Conservation (phyloP, 2,329 filamentous ascomycete genomes). For the Penicillium sp. region DNA sequence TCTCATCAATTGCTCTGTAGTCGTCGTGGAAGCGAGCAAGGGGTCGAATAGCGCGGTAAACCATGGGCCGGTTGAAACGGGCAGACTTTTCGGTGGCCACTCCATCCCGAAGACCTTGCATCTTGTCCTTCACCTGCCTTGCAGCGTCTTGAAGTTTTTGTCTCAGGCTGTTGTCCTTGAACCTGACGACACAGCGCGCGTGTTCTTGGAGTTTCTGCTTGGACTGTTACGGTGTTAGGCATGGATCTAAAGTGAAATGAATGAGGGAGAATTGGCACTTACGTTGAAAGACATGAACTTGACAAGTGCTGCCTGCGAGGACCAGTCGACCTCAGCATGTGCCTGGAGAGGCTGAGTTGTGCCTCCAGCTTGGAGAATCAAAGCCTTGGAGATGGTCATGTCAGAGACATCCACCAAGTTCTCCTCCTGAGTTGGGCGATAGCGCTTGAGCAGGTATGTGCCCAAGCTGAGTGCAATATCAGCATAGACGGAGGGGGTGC, state of each 20-base stretch:
- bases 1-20: conserved; percentile 9
- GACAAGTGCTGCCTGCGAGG: not conserved
- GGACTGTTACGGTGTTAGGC: not conserved
- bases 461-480: conserved; percentile 27
- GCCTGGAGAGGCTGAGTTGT: conserved; percentile 19
- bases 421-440: conserved; percentile 5
- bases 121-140: not conserved
- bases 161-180: not conserved
- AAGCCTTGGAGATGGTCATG: conserved; percentile 25
- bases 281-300: conserved; percentile 2
- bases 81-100: not conserved
- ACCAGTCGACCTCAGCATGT: conserved; percentile 16
- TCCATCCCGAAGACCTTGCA: conserved; percentile 4
- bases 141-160: not conserved
- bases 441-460: conserved; percentile 14
- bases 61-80: conserved; percentile 3
- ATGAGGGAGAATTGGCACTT: not conserved
- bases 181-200: not conserved
- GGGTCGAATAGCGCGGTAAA: not conserved
- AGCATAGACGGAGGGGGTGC: conserved; percentile 26
- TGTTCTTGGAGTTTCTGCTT: conserved; percentile 1
- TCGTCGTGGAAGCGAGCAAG: conserved; percentile 6
- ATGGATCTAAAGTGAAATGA: not conserved
- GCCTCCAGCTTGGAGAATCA: conserved; percentile 17
- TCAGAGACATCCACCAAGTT: conserved; percentile 22